A percentile compares a stretch with the other conserved stretches of the same genome.
These are phyloP conservation scores for Aspergillus latus DNA, from an alignment of 2,329 filamentous ascomycete species.

Conservation along the genomic window DNA sequence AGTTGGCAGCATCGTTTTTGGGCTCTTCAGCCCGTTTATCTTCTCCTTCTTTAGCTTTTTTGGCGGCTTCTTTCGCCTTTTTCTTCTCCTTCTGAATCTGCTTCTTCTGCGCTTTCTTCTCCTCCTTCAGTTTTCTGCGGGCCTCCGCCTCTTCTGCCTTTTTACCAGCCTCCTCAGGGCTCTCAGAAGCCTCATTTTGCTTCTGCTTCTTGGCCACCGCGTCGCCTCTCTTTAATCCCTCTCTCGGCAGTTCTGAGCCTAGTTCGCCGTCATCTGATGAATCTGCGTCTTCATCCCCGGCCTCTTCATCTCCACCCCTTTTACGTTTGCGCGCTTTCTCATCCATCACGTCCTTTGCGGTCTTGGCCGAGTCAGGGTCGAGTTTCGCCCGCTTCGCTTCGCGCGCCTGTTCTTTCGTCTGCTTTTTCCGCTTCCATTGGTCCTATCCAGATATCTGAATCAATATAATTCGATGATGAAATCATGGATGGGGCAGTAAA, in stretches of 20 bases:
- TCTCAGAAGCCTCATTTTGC: conserved; percentile 37
- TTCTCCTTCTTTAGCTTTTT: conserved; percentile 39
- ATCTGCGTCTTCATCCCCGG: conserved; percentile 30
- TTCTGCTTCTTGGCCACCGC: conserved; percentile 57
- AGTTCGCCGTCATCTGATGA: conserved; percentile 48
- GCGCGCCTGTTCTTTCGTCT: conserved; percentile 84
- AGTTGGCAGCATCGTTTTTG: conserved; percentile 18
- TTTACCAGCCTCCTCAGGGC: conserved; percentile 21
- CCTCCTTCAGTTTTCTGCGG: conserved; percentile 40
- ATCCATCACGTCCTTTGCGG: conserved; percentile 89
- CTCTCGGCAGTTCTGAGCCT: conserved; percentile 53
- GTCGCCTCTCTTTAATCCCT: conserved; percentile 58
- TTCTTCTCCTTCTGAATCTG: conserved; percentile 51
- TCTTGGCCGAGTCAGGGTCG: conserved; percentile 86
- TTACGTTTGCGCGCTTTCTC: conserved; percentile 81
- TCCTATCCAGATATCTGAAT: conserved; percentile 56
- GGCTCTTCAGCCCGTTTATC: conserved; percentile 26
- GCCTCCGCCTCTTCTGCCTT: conserved; percentile 36
- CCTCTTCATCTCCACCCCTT: conserved; percentile 60
- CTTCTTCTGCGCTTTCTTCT: conserved; percentile 49
- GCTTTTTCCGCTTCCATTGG: conserved; percentile 94
- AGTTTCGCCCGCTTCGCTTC: conserved; percentile 84
- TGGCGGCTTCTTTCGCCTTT: conserved; percentile 42
- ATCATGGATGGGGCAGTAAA: conserved; percentile 10
- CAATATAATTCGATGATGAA: conserved; percentile 14